Evolutionary conservation across 148 eudicot genomes (phyloP).

Genomic region (Vaccinium corymbosum): DNA sequence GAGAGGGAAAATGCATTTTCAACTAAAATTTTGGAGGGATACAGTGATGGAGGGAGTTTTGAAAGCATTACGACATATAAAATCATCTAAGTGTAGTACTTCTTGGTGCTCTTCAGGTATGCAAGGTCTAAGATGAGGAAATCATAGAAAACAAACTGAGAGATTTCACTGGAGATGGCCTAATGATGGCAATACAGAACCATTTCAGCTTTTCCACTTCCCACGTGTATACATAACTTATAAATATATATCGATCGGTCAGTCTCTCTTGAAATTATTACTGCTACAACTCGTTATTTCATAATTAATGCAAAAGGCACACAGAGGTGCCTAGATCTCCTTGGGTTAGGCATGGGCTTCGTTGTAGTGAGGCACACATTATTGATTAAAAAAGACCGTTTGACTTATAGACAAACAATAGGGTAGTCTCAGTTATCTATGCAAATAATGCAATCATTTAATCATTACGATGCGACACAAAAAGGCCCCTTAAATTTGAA

Average conservation of each 20-base stretch:
- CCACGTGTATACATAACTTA: too few relatives aligned
- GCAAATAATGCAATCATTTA: background rate
- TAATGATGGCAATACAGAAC: too few relatives aligned
- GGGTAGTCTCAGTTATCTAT: background rate
- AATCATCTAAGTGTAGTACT: background rate
- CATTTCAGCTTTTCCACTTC: too few relatives aligned
- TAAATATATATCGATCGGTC: too few relatives aligned
- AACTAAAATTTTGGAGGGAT: too few relatives aligned
- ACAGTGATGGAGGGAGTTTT: too few relatives aligned
- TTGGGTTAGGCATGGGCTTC: background rate
- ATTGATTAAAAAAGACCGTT: background rate
- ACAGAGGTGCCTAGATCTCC: background rate
- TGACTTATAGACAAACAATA: background rate
- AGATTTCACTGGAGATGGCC: background rate
- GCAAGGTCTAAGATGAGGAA: slow-evolving; percentile 94
- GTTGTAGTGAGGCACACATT: background rate
- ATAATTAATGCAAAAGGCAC: background rate
- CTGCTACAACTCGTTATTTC: background rate
- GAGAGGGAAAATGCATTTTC: too few relatives aligned
- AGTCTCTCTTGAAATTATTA: background rate
- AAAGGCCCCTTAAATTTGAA: background rate
- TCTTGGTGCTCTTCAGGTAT: slow-evolving; percentile 39
- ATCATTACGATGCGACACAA: background rate
- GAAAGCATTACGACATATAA: too few relatives aligned
- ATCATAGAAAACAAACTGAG: slow-evolving; percentile 27